Evolutionary conservation across 345 rosid species (phyloP).

Genomic region (Brassica rapa): DNA sequence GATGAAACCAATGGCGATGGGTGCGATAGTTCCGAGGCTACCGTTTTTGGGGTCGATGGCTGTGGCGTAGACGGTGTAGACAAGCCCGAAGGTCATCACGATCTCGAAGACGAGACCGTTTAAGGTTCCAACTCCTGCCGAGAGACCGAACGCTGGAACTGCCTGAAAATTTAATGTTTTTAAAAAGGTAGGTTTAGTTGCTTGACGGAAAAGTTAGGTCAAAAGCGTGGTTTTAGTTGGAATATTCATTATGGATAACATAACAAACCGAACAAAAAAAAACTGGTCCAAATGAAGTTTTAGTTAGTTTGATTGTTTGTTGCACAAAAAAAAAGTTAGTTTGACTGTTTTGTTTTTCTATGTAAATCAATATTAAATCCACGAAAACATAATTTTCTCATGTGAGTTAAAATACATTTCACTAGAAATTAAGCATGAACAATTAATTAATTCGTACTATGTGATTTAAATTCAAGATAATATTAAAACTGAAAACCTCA

Average conservation of each 20-base stretch:
- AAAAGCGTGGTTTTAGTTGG: neutral
- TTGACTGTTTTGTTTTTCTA: neutral
- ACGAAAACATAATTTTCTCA: neutral
- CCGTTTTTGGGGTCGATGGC: constrained; percentile 94
- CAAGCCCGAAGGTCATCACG: constrained; percentile 92
- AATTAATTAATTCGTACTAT: neutral
- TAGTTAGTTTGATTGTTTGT: neutral
- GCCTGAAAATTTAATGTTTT: constrained; percentile 43
- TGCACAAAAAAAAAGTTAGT: no score
- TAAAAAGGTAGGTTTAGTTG: neutral
- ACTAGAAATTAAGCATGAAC: neutral
- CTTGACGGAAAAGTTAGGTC: constrained; percentile 31
- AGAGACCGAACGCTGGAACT: constrained; percentile 62
- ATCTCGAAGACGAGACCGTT: constrained; percentile 86
- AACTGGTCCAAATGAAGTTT: neutral
- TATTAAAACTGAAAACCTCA: neutral
- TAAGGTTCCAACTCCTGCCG: constrained; percentile 63
- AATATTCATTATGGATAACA: neutral
- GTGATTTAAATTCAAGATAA: neutral
- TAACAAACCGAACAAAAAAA: neutral
- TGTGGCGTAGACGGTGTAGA: constrained; percentile 91
- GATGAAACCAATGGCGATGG: constrained; percentile 86
- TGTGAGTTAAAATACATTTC: neutral
- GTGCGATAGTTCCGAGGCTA: constrained; percentile 67
- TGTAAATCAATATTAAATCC: neutral